Conservation (phyloP, 306 rosid species). For the Sechiopsis laciniata region DNA sequence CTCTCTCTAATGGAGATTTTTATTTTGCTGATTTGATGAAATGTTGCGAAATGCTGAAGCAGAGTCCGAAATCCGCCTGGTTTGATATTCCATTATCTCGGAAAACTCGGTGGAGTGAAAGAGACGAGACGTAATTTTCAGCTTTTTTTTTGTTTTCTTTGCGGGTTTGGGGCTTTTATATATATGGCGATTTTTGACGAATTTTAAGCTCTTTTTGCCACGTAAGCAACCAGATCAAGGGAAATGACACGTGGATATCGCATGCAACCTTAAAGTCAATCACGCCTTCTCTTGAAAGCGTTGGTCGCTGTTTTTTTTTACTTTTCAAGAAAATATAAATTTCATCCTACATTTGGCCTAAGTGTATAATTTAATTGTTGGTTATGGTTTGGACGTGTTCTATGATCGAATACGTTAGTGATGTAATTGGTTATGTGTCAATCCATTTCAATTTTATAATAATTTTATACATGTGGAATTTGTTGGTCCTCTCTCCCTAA, state of each 20-base stretch:
- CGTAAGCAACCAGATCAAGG: conserved; percentile 13
- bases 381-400: no score
- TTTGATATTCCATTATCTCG: conserved; percentile 3
- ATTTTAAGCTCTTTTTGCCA: neutral
- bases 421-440: no score
- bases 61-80: neutral
- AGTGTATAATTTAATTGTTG: no score
- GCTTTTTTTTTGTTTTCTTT: neutral
- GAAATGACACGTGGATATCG: neutral
- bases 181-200: neutral
- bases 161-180: neutral
- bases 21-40: neutral
- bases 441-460: no score
- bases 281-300: neutral
- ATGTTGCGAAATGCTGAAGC: neutral
- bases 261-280: conserved; percentile 10
- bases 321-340: no score
- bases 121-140: neutral
- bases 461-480: no score
- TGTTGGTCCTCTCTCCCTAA: no score
- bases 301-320: no score
- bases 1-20: conserved; percentile 2
- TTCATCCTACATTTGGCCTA: no score
- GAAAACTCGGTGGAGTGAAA: neutral
- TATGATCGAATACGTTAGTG: no score